Evolutionary conservation across 106 monocot genomes (phyloP).

Genomic region (Acorus calamus): DNA sequence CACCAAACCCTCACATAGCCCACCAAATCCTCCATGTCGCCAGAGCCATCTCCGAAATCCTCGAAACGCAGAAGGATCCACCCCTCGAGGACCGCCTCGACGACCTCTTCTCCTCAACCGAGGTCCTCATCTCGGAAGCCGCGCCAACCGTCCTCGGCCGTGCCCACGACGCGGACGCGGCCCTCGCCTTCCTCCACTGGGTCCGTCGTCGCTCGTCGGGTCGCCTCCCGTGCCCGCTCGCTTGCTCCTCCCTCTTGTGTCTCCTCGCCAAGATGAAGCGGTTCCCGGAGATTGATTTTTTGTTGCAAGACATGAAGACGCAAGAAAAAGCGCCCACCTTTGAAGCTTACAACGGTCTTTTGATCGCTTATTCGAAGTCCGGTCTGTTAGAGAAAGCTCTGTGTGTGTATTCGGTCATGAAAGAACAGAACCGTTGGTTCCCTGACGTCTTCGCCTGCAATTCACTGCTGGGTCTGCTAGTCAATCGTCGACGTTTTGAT

Average conservation of each 20-base stretch:
- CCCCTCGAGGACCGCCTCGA: constrained; percentile 12
- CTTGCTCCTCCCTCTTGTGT: constrained; percentile 47
- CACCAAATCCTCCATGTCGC: constrained; percentile 13
- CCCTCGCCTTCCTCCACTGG: constrained; percentile 54
- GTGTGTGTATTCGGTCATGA: constrained; percentile 11
- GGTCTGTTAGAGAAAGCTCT: constrained; percentile 40
- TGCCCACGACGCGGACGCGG: constrained; percentile 41
- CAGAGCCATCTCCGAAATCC: constrained; percentile 17
- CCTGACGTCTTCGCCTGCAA: constrained; percentile 41
- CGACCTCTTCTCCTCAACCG: background rate
- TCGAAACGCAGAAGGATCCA: constrained; percentile 8
- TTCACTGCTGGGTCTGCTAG: constrained; percentile 34
- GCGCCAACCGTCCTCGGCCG: constrained; percentile 29
- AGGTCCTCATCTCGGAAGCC: background rate
- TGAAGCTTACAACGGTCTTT: constrained; percentile 31
- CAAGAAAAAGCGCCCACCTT: constrained; percentile 30
- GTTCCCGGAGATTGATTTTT: constrained; percentile 32
- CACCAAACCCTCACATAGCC: no score
- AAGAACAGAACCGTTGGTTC: constrained; percentile 4
- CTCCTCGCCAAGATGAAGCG: constrained; percentile 26
- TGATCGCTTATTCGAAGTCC: constrained; percentile 34
- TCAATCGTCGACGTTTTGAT: constrained; percentile 19
- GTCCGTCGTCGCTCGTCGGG: constrained; percentile 13
- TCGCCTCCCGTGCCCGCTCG: constrained; percentile 5
- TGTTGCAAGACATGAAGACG: constrained; percentile 33